phyloP scores from a whole-genome alignment of 129 eudicot genomes.

The Silybum marianum region DNA sequence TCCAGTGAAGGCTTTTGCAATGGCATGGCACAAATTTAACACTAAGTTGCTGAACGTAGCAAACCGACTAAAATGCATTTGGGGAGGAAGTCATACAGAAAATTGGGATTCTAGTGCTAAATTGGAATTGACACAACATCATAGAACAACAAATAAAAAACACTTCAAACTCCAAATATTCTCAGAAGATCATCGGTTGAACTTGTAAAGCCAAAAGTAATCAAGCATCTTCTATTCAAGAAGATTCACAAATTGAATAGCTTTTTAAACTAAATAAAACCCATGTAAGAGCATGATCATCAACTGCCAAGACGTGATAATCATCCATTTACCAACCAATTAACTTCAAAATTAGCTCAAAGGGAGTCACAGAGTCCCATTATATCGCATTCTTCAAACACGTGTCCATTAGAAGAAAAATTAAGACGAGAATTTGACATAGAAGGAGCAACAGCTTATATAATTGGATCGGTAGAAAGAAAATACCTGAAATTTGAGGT shows the following conservation, averaged over 20 bases:
- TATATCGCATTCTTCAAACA: conserved; percentile 5
- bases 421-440: neutral
- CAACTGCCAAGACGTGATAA: neutral
- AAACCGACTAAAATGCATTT: neutral
- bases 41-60: neutral
- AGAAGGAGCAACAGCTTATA: neutral
- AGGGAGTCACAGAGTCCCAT: conserved; percentile 15
- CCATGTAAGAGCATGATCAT: conserved; percentile 1
- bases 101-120: neutral
- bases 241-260: conserved; percentile 20
- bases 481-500: conserved; percentile 26
- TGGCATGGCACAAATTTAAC: neutral
- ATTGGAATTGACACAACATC: conserved; percentile 9
- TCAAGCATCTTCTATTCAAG: neutral
- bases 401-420: neutral
- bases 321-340: neutral
- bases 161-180: conserved; percentile 1
- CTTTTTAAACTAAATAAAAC: neutral
- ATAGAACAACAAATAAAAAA: conserved; percentile 3
- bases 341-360: conserved; percentile 18
- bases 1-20: neutral
- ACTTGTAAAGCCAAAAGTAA: neutral
- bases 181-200: neutral
- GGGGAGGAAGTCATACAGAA: neutral
- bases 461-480: neutral